Percentiles rank a stretch among this genome's conserved stretches.
Evolutionary conservation across 2,329 filamentous ascomycete species (phyloP).

Genomic region (Fusarium sp.): DNA sequence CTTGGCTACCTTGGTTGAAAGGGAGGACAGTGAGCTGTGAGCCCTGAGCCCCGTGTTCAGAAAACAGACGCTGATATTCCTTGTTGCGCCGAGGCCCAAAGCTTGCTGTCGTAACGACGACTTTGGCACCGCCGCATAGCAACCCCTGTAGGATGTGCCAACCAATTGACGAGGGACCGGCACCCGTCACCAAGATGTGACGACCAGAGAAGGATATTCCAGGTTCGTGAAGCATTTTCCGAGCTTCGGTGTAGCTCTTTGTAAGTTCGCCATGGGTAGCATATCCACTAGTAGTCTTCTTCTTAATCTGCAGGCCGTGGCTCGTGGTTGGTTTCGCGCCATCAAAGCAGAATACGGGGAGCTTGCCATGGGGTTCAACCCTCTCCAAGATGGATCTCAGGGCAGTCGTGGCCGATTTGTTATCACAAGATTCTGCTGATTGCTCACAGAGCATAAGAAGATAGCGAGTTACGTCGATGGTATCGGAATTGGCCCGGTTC

Average conservation of each 20-base stretch:
- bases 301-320: too few relatives aligned
- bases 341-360: too few relatives aligned
- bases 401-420: too few relatives aligned
- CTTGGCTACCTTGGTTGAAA: conserved; percentile 98
- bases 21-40: conserved; percentile 97
- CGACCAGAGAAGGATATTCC: conserved; percentile 94
- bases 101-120: conserved; percentile 93
- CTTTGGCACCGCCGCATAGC: conserved; percentile 94
- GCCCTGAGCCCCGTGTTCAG: conserved; percentile 88
- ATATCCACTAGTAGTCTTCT: conserved; percentile 89
- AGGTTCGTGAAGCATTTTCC: conserved; percentile 80
- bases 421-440: too few relatives aligned
- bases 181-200: conserved; percentile 97
- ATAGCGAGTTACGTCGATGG: conserved; percentile 86
- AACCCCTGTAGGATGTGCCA: conserved; percentile 97
- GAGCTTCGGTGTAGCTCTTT: conserved; percentile 89
- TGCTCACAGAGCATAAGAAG: too few relatives aligned
- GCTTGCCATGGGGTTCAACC: too few relatives aligned
- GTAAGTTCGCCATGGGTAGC: conserved; percentile 99
- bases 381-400: too few relatives aligned
- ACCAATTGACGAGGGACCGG: conserved; percentile 95
- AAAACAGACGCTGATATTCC: conserved; percentile 99
- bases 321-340: too few relatives aligned
- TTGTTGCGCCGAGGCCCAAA: conserved; percentile 97
- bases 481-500: conserved; percentile 95